These are phyloP conservation scores for Cadophora sp. DNA, from an alignment of 2,329 filamentous ascomycete genomes.

Conservation along the genomic window DNA sequence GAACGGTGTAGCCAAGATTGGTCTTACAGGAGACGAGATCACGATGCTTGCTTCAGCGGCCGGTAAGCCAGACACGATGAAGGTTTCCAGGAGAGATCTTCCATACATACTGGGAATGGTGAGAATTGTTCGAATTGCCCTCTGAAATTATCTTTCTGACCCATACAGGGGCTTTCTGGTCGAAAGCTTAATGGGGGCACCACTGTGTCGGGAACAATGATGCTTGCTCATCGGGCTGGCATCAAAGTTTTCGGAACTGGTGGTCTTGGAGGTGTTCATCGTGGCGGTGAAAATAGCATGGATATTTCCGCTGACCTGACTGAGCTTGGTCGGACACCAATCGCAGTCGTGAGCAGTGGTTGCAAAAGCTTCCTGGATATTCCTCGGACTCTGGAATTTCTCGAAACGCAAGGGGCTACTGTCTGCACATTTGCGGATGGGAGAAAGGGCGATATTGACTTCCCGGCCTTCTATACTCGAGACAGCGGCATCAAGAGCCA, in stretches of 20 bases:
- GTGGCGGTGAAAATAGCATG: conserved; percentile 84
- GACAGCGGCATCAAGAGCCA: conserved; percentile 87
- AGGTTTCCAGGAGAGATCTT: conserved; percentile 87
- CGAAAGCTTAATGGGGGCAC: conserved; percentile 84
- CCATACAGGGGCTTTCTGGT: conserved; percentile 64
- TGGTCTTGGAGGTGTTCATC: conserved; percentile 92
- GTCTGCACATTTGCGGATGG: conserved; percentile 92
- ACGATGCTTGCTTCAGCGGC: conserved; percentile 70
- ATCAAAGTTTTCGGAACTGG: conserved; percentile 95
- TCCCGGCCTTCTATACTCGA: conserved; percentile 91
- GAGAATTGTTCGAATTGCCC: conserved; percentile 45
- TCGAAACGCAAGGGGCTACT: conserved; percentile 76
- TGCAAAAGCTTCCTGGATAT: conserved; percentile 98
- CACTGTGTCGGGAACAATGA: conserved; percentile 91
- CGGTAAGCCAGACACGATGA: conserved; percentile 71
- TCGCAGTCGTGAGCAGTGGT: conserved; percentile 87
- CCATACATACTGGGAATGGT: conserved; percentile 82
- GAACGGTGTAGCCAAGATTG: conserved; percentile 82
- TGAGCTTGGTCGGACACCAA: conserved; percentile 86
- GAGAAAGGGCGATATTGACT: conserved; percentile 73
- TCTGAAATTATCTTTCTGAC: conserved; percentile 16
- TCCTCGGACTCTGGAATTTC: conserved; percentile 80
- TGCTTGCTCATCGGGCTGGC: conserved; percentile 84
- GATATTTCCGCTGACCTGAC: conserved; percentile 96
- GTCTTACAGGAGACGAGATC: conserved; percentile 75